Base-by-base conservation (phyloP, 2,329 filamentous ascomycete genomes). In the Alternaria brassicicola region DNA sequence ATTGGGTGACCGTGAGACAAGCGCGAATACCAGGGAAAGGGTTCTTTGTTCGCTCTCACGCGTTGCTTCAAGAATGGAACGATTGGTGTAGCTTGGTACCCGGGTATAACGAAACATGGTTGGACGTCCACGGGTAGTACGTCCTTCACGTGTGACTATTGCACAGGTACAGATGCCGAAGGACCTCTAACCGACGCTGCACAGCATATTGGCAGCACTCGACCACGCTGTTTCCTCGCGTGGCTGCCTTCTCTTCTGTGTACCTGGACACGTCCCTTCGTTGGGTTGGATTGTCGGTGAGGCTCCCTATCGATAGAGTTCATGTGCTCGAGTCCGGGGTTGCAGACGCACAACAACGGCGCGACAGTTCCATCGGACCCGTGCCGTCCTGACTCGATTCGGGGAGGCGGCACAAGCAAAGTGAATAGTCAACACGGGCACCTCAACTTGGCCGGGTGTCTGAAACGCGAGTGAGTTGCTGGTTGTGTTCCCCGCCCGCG, bases 221-320 rank as follows among this genome's bases (percentile, higher is more conserved):
- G 25, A 2, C 50, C 59, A 59, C 50, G 55, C 48, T 65, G 28
- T 17, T 43, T 63, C 25, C 33, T 31, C 55, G 50, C 42, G 55
- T 64, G 60, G 48, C 59, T 56, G 49, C 53, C 25, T 52, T 36
- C 3, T 19, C n/a, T 9, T 36, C 25, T 36, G 33, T 54, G 41
- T 39, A 4, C 15, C n/a, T 13, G 26, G 15, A 38, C 19, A 13
- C 39, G 31, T 15, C n/a, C 42, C 21, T n/a, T n/a, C 4, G 19
- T 41, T 38, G 28, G 33, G 23, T 2, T 12, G 42, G 35, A 38
- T 21, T 38, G 36, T 38, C 36, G 36, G 36, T 38, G 36, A 35
- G 4, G 42, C 3, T 25, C 15, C 25, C 30, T 53, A 54, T 53
- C 51, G 43, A 48, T 58, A 55, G 45, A n/a, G 26, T 8, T 23